Percentiles rank a stretch among this genome's conserved stretches.
These are phyloP conservation scores for Hebeloma cylindrosporum DNA, from an alignment of 768 basidiomycete genomes.

Conservation along the genomic window DNA sequence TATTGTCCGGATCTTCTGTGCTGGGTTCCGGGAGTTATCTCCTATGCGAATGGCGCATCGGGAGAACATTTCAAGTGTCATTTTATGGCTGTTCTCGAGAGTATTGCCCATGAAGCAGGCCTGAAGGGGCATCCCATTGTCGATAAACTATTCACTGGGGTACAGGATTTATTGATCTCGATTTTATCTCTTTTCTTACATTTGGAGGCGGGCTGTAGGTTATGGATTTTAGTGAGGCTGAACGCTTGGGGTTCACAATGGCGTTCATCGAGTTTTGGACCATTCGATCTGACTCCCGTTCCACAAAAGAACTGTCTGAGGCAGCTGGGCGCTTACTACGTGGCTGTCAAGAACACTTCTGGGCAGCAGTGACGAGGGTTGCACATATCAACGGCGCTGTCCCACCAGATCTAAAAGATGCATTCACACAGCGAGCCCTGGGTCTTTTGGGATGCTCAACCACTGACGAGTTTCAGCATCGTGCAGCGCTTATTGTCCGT, in stretches of 20 bases:
- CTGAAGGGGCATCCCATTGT: slow-evolving; percentile 5
- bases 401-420: slow-evolving; percentile 8
- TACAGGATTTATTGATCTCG: slow-evolving; percentile 3
- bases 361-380: slow-evolving; percentile 26
- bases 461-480: slow-evolving; percentile 9
- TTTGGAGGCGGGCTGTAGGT: slow-evolving; percentile 22
- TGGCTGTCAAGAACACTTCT: slow-evolving; percentile 33
- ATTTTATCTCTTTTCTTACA: neutral
- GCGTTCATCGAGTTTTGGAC: slow-evolving; percentile 30
- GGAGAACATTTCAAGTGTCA: slow-evolving; percentile 30
- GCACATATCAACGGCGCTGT: slow-evolving; percentile 23
- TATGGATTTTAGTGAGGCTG: slow-evolving; percentile 34
- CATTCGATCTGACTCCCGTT: slow-evolving; percentile 5
- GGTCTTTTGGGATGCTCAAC: slow-evolving; percentile 5
- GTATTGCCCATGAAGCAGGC: slow-evolving; percentile 24
- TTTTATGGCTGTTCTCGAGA: slow-evolving; percentile 29
- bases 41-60: slow-evolving; percentile 29
- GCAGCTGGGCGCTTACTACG: slow-evolving; percentile 19
- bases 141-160: slow-evolving; percentile 19
- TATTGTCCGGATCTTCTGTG: slow-evolving; percentile 26
- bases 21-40: slow-evolving; percentile 35
- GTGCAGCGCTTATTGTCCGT: slow-evolving; percentile 9
- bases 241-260: slow-evolving; percentile 27
- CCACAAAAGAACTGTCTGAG: slow-evolving; percentile 4
- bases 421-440: slow-evolving; percentile 19